Conservation (phyloP, 768 basidiomycete species). For the Phanerochaete carnosa region DNA sequence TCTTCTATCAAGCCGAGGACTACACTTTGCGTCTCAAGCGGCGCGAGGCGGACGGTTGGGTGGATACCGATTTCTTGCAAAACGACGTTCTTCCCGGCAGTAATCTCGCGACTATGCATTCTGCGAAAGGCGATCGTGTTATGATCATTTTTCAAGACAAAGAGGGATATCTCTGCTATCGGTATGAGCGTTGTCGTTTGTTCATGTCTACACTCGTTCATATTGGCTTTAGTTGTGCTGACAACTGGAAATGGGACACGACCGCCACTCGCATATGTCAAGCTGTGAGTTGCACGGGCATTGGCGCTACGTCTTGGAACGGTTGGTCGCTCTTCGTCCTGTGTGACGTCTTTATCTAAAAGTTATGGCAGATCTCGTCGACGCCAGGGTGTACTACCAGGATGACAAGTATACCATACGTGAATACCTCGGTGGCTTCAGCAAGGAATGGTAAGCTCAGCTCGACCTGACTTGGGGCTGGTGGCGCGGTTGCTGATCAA, state of each 20-base stretch:
- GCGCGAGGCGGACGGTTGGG: neutral
- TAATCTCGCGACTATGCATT: neutral
- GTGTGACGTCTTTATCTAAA: neutral
- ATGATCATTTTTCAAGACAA: neutral
- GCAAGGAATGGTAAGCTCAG: neutral
- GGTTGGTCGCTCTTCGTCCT: neutral
- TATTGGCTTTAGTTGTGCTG: neutral
- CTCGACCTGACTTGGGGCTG: neutral
- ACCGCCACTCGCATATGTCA: neutral
- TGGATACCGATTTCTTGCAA: neutral
- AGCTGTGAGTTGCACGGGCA: neutral
- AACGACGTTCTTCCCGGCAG: neutral
- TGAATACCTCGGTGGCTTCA: slow-evolving; percentile 2
- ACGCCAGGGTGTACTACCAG: neutral
- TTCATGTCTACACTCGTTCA: neutral
- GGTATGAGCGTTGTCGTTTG: neutral
- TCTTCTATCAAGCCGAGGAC: slow-evolving; percentile 4
- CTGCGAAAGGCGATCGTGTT: neutral
- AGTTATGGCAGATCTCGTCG: neutral
- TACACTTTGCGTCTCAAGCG: neutral
- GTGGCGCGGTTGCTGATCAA: neutral
- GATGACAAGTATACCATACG: neutral
- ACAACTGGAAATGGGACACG: neutral
- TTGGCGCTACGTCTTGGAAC: neutral
- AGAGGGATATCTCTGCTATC: neutral